phyloP scores from a whole-genome alignment of 2,329 filamentous ascomycete species.

The Zymoseptoria brevis region DNA sequence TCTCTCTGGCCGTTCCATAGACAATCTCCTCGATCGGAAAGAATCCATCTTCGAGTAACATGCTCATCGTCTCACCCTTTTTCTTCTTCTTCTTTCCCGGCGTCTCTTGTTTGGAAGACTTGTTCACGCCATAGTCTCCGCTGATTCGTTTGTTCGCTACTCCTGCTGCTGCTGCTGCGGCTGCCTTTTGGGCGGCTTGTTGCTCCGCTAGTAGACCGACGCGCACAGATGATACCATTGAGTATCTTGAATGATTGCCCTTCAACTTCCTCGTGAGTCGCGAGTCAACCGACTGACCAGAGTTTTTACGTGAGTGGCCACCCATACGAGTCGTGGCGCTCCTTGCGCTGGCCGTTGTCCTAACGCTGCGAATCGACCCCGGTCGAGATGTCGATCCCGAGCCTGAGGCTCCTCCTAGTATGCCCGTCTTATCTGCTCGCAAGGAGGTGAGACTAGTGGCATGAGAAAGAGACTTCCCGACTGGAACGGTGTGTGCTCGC shows the following conservation, averaged over 20 bases:
- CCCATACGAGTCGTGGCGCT: neutral
- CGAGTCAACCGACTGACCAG: neutral
- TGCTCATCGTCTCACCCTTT: slow-evolving; percentile 26
- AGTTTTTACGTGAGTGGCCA: neutral
- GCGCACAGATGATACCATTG: neutral
- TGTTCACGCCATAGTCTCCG: neutral
- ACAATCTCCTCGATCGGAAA: slow-evolving; percentile 15
- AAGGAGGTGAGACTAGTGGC: neutral
- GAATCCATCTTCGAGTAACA: slow-evolving; percentile 26
- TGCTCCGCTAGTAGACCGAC: neutral
- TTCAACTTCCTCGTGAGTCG: neutral
- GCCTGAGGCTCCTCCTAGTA: neutral
- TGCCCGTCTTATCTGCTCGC: neutral
- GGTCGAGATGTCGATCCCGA: neutral
- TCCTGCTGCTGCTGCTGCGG: neutral
- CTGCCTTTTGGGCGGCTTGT: neutral
- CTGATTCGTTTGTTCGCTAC: neutral
- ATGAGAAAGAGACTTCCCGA: neutral
- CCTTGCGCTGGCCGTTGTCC: neutral
- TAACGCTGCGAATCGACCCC: neutral
- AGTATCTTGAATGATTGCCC: neutral
- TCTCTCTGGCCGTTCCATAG: slow-evolving; percentile 3
- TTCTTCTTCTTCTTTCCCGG: slow-evolving; percentile 9
- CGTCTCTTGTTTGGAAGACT: neutral
- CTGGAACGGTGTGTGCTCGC: neutral